Evolutionary conservation across 164 flowering plant species (phyloP), one percentile per base, ranked within the genome.

Genomic region (Piper betle): DNA sequence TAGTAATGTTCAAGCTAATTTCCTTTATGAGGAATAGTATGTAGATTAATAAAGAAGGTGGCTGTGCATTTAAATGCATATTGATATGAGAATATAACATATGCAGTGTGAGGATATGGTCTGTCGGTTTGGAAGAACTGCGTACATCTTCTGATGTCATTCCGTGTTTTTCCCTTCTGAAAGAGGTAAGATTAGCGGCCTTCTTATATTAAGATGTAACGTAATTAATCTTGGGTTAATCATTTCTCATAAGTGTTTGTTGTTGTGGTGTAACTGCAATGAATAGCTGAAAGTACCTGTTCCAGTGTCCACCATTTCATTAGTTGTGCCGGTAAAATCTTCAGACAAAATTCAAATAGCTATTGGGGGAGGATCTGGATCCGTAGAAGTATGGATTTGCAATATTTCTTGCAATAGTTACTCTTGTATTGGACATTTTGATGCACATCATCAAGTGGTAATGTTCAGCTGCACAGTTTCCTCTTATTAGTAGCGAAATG

Each of bases 321-420:
- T 82, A 48, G 66, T 52, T 68, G 66, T 76, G 18, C 80, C 88
- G 55, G 65, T 46, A 59, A 55, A 65, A 38, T 72, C 81, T 37
- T 64, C 39, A 19, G 64, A 71, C 16, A 79, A 73, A 68, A 58
- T 81, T 68, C 73, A 76, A 56, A 65, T 94, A 74, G 97, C 99
- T 56, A 60, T 87, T 71, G 99, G 99, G 53, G 85, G 80, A 80
- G 96, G 82, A 63, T 88, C 96, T 62, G 99, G 99, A 59, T 78
- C 79, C 57, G 68, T 91, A 73, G 97, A 88, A 71, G 79, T 87
- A 18, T 81, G 88, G 86, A 74, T 42, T 18, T 78, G 77, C 68
- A 77, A 82, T 53, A 65, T 75, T 52, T 59, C 77, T 46, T 57
- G 69, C 56, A 53, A 70, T 20, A 66, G 71, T 48, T 75, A 81